Evolutionary conservation across 495 filamentous ascomycete species (phyloP).

Genomic region (Bathelium albidoporum): DNA sequence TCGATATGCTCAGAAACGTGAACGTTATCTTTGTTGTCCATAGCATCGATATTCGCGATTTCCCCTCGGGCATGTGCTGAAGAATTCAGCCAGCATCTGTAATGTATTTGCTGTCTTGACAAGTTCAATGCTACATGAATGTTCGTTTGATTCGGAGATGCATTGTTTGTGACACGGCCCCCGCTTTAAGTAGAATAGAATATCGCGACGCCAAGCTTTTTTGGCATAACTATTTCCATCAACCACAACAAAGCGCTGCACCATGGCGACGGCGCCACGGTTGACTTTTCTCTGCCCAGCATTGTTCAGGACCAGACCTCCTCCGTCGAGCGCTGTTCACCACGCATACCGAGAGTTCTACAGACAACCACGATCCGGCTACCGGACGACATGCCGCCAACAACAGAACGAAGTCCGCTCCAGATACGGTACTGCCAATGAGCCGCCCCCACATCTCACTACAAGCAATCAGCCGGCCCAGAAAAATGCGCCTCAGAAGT

Average conservation of each 20-base stretch:
- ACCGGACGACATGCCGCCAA: slow-evolving; percentile 23
- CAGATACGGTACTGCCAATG: slow-evolving; percentile 56
- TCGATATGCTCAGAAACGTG: no score
- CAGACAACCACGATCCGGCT: slow-evolving; percentile 10
- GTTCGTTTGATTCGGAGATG: no score
- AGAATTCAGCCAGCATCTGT: no score
- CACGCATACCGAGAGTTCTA: slow-evolving; percentile 6
- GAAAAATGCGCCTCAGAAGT: slow-evolving; percentile 10
- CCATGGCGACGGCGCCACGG: slow-evolving; percentile 28
- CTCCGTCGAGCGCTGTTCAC: background rate
- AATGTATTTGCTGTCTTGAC: no score
- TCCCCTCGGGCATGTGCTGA: no score
- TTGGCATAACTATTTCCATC: background rate
- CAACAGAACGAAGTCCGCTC: slow-evolving; percentile 23
- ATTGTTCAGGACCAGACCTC: slow-evolving; percentile 13
- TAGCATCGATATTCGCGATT: no score
- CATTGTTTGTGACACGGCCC: no score
- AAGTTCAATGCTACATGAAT: no score
- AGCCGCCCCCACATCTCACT: slow-evolving; percentile 37
- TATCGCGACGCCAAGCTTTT: background rate
- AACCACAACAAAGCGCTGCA: background rate
- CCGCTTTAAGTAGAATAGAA: no score
- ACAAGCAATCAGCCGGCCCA: slow-evolving; percentile 14
- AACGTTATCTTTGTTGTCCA: no score
- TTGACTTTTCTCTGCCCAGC: slow-evolving; percentile 34